Base-by-base conservation (phyloP, 371 early-diverging fungal genomes). In the Chytridium lagenaria region DNA sequence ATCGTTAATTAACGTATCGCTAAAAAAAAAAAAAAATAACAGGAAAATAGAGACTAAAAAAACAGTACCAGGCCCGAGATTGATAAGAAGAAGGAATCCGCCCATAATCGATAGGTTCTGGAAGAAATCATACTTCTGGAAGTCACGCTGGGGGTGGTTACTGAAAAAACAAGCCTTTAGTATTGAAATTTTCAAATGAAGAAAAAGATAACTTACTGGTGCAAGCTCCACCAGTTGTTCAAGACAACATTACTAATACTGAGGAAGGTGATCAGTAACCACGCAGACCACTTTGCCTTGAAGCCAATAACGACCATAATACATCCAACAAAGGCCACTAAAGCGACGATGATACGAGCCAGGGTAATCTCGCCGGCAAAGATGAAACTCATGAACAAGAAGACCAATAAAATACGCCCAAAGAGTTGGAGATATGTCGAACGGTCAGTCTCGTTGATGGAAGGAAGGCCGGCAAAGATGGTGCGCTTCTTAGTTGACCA, bases 111-210 rank as follows among this genome's bases (percentile, higher is more conserved):
- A 94, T 63, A 98, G 85, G 1, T 93, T 97, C 82, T 98, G 98
- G 92, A 97, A 98, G 78, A 98, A 98, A 84, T 98, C 98, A 80
- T 97, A 98, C 85, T 96, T 94, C 76, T 95, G 88, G 80, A 96
- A 98, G 73, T 98, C 98, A 69, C 84, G 72, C 55, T 75, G 76
- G 10, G 79, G 79, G 75, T 79, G 79, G 40, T 37, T 68, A 69
- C 78, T 78, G 59, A n/a, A n/a, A n/a, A n/a, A n/a, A n/a, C n/a
- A n/a, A 3, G n/a, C n/a, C n/a, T n/a, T n/a, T n/a, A n/a, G n/a
- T n/a, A n/a, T n/a, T n/a, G n/a, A n/a, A n/a, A 26, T 30, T 28
- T 59, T 15, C 57, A 36, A 26, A 51, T 2, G 22, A 30, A 36
- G 36, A 52, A 38, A 26, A 38, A 59, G 2, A 51, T 33, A 0